Evolutionary conservation across 768 basidiomycete genomes (phyloP).

Genomic region (Paxillus rubicundulus): DNA sequence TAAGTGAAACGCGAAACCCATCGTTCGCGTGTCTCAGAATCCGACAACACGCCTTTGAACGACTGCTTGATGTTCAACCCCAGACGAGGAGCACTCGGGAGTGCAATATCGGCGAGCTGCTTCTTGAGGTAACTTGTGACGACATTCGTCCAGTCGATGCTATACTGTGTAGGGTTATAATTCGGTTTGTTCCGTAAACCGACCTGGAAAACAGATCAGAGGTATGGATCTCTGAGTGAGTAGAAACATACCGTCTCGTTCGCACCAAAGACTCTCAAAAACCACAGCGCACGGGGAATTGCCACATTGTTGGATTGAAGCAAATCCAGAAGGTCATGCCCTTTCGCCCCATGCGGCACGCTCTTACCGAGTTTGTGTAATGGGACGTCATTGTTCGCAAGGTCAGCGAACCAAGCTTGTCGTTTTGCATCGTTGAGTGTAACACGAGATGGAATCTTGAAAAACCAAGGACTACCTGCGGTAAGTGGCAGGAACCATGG

Average conservation of each 20-base stretch:
- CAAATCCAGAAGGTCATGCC: conserved; percentile 78
- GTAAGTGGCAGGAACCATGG: neutral
- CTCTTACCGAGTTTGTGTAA: conserved; percentile 79
- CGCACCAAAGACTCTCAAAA: conserved; percentile 80
- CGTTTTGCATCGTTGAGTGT: conserved; percentile 77
- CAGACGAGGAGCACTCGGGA: conserved; percentile 75
- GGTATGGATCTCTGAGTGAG: neutral
- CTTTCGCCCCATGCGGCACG: conserved; percentile 85
- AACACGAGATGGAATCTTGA: conserved; percentile 79
- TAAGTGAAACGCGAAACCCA: conserved; percentile 82
- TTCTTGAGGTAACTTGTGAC: conserved; percentile 82
- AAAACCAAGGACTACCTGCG: conserved; percentile 49
- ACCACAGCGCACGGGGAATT: conserved; percentile 83
- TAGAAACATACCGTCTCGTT: conserved; percentile 68
- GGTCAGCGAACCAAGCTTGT: conserved; percentile 80
- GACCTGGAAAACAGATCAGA: conserved; percentile 41
- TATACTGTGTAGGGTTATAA: conserved; percentile 83
- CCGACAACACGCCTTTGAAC: conserved; percentile 78
- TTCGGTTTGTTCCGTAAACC: conserved; percentile 73
- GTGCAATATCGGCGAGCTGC: conserved; percentile 71
- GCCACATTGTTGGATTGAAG: conserved; percentile 74
- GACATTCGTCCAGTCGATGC: conserved; percentile 80
- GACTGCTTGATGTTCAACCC: conserved; percentile 80
- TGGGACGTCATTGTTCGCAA: conserved; percentile 78
- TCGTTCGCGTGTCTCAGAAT: conserved; percentile 62